Evolutionary conservation across 129 eudicot species (phyloP).

Genomic region (Escallonia herrerae): DNA sequence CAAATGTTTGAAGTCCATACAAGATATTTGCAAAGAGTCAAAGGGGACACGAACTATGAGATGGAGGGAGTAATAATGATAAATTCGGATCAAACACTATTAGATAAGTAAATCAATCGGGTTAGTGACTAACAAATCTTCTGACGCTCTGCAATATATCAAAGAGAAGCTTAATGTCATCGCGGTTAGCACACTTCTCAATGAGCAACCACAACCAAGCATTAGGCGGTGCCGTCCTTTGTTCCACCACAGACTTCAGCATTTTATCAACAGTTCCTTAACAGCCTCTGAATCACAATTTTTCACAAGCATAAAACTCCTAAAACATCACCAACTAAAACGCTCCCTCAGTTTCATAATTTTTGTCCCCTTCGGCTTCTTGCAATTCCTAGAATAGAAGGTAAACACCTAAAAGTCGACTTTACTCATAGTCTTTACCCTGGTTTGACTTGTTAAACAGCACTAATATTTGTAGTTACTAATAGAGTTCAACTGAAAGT

Average conservation of each 20-base stretch:
- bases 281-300: slow-evolving; percentile 45
- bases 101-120: background rate
- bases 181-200: slow-evolving; percentile 49
- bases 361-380: no score
- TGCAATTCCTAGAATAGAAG: background rate
- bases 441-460: no score
- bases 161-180: slow-evolving; percentile 75
- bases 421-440: no score
- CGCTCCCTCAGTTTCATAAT: background rate
- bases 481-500: no score
- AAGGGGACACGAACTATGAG: no score
- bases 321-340: background rate
- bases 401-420: background rate
- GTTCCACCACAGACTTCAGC: slow-evolving; percentile 42
- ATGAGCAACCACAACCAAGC: slow-evolving; percentile 74
- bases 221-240: slow-evolving; percentile 83
- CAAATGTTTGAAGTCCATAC: no score
- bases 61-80: background rate
- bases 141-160: slow-evolving; percentile 67
- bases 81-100: background rate
- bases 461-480: no score
- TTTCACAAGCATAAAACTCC: slow-evolving; percentile 3
- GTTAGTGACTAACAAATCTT: slow-evolving; percentile 58
- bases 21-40: no score
- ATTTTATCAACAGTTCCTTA: slow-evolving; percentile 67